Conservation (phyloP, 1,284 basidiomycete genomes). For the Leccinum griseonigrum region DNA sequence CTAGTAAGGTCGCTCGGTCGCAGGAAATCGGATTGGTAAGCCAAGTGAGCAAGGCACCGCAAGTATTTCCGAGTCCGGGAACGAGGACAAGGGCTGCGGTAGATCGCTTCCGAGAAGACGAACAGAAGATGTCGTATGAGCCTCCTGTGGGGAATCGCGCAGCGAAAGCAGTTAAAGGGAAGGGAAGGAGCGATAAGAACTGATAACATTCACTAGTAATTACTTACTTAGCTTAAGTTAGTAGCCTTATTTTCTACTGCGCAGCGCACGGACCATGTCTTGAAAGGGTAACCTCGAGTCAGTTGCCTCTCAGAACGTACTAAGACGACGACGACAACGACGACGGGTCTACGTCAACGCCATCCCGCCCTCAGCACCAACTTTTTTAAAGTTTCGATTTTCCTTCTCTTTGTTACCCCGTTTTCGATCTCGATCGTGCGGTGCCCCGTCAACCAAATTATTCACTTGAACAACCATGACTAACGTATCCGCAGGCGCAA, state of each 20-base stretch:
- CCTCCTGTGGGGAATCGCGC: conserved; percentile 15
- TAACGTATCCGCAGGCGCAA: conserved; percentile 80
- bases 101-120: conserved; percentile 9
- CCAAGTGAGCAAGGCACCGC: not conserved
- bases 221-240: too few species aligned
- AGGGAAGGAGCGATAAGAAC: not conserved
- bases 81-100: conserved; percentile 18
- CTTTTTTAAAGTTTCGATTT: not conserved
- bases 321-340: not conserved
- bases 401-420: conserved; percentile 2
- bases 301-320: not conserved
- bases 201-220: too few species aligned
- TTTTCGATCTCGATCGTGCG: conserved; percentile 60
- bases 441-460: conserved; percentile 71
- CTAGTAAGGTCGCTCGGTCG: conserved; percentile 13
- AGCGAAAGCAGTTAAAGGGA: not conserved
- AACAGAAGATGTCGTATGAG: conserved; percentile 2
- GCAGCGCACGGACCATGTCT: conserved; percentile 20
- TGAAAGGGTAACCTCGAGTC: conserved; percentile 2
- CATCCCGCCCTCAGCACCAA: not conserved
- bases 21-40: conserved; percentile 1
- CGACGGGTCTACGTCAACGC: too few species aligned
- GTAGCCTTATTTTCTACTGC: not conserved
- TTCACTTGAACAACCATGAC: conserved; percentile 54
- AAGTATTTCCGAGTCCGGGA: conserved; percentile 15